phyloP scores from a whole-genome alignment of 306 rosid genomes.

The Glycine soja region DNA sequence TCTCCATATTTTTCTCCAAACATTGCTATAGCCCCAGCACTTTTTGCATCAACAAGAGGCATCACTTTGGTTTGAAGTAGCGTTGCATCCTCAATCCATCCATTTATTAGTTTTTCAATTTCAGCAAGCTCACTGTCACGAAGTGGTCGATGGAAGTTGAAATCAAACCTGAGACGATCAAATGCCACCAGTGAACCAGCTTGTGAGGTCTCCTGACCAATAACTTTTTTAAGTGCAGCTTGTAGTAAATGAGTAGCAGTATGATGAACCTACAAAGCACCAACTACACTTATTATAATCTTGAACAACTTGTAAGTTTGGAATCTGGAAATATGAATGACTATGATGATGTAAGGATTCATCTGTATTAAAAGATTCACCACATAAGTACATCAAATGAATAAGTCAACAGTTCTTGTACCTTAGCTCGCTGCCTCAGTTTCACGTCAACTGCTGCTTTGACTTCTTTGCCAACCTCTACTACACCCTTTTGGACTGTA shows the following conservation, averaged over 20 bases:
- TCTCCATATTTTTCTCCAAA: conserved; percentile 97
- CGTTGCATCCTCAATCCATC: conserved; percentile 81
- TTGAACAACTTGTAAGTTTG: conserved; percentile 39
- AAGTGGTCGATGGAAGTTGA: conserved; percentile 86
- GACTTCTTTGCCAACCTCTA: conserved; percentile 93
- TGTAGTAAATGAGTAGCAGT: conserved; percentile 97
- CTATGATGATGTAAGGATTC: conserved; percentile 32
- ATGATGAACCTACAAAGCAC: conserved; percentile 85
- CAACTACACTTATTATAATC: conserved; percentile 40
- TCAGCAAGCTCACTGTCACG: conserved; percentile 70
- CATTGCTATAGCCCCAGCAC: conserved; percentile 95
- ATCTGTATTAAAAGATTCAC: conserved; percentile 16
- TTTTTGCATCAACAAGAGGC: conserved; percentile 88
- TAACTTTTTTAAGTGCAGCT: conserved; percentile 82
- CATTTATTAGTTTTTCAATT: conserved; percentile 76
- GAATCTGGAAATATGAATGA: conserved; percentile 29
- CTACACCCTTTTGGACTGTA: conserved; percentile 74
- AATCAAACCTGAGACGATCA: conserved; percentile 96
- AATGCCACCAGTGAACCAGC: conserved; percentile 97
- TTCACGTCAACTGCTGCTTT: conserved; percentile 83
- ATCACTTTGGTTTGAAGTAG: conserved; percentile 86
- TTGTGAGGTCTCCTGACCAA: conserved; percentile 94
- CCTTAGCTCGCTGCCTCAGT: conserved; percentile 94
- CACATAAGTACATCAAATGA: conserved; percentile 22
- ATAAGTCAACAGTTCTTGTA: conserved; percentile 40